A percentile compares a stretch with the other conserved stretches of the same genome.
phyloP scores from a whole-genome alignment of 768 basidiomycete species.

The Boletus edulis region DNA sequence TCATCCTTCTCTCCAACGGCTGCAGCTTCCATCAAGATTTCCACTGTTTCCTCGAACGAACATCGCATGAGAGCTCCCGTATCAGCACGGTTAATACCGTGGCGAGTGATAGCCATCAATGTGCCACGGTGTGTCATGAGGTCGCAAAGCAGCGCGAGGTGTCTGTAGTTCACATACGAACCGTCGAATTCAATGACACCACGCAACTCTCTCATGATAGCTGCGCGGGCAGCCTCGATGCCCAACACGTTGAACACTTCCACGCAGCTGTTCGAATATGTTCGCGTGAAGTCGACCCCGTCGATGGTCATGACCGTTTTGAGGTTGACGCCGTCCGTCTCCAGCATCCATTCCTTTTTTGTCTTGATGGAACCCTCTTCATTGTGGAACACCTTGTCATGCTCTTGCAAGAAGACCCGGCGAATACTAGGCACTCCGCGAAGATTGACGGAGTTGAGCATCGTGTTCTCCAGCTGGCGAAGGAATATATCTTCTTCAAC shows the following conservation, averaged over 20 bases:
- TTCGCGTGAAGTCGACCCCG: constrained; percentile 89
- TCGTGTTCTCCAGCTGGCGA: constrained; percentile 92
- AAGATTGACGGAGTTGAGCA: constrained; percentile 92
- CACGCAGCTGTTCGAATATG: constrained; percentile 95
- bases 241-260: constrained; percentile 94
- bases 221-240: constrained; percentile 94
- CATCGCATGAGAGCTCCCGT: constrained; percentile 99
- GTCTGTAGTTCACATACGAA: constrained; percentile 98
- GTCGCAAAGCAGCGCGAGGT: constrained; percentile 94
- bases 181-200: constrained; percentile 98
- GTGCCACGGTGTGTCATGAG: constrained; percentile 95
- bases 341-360: constrained; percentile 88
- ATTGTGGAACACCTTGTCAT: constrained; percentile 70
- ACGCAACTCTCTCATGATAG: constrained; percentile 91
- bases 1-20: constrained; percentile 98
- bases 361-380: constrained; percentile 64
- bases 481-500: constrained; percentile 96
- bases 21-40: constrained; percentile 98
- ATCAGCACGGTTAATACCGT: constrained; percentile 98
- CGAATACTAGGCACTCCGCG: constrained; percentile 91
- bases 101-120: constrained; percentile 98
- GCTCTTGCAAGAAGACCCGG: constrained; percentile 90
- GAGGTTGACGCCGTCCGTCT: constrained; percentile 95
- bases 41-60: constrained; percentile 99
- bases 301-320: constrained; percentile 95